Evolutionary conservation across 2,329 filamentous ascomycete genomes (phyloP).

Genomic region (Aaosphaeria pasadenensis): DNA sequence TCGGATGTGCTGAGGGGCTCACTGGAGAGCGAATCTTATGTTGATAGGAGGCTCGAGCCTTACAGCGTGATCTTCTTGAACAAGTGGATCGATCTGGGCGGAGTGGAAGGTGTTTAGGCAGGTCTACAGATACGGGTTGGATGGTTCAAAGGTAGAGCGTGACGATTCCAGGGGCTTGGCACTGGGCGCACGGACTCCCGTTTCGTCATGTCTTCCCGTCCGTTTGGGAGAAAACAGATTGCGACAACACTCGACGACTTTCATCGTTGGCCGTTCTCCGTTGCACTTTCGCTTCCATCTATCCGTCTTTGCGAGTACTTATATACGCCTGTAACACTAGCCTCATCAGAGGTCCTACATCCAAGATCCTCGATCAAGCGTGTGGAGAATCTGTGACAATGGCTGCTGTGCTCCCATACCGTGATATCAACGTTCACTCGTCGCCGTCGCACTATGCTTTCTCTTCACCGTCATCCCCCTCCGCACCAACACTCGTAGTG

Average conservation of each 20-base stretch:
- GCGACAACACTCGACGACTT: not conserved
- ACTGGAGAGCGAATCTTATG: too few species aligned
- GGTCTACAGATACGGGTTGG: not conserved
- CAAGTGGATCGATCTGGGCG: too few species aligned
- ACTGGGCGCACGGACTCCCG: slow-evolving; percentile 2
- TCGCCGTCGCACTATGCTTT: slow-evolving; percentile 93
- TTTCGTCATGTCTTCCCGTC: slow-evolving; percentile 11
- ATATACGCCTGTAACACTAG: not conserved
- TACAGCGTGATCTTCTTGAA: too few species aligned
- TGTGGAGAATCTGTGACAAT: slow-evolving; percentile 34
- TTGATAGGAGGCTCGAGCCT: too few species aligned
- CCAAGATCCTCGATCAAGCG: not conserved
- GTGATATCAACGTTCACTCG: slow-evolving; percentile 95
- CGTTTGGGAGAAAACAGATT: slow-evolving; percentile 4
- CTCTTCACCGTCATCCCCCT: slow-evolving; percentile 88
- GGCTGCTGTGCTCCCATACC: slow-evolving; percentile 66
- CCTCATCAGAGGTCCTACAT: too few species aligned
- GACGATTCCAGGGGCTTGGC: not conserved
- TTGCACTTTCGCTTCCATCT: not conserved
- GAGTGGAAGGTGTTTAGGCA: too few species aligned
- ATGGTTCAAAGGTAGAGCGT: slow-evolving; percentile 14
- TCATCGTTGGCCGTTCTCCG: not conserved
- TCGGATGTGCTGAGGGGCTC: too few species aligned
- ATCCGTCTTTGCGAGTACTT: not conserved
- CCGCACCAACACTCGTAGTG: slow-evolving; percentile 81